Conservation (phyloP, 805 yeast species). For the Pichia insulana region DNA sequence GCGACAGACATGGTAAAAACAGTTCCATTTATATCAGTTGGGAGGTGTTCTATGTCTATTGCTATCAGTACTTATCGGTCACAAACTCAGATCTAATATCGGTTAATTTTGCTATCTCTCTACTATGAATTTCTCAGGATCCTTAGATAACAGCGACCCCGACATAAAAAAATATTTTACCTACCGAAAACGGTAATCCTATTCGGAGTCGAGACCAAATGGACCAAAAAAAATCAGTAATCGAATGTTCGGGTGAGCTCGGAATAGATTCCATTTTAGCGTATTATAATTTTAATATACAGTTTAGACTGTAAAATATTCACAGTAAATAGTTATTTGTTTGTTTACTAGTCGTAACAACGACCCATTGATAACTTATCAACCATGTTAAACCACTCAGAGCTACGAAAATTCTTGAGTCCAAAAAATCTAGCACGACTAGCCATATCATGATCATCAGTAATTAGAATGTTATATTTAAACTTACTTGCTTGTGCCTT, state of each 20-base stretch:
- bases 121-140: too few species aligned
- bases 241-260: not conserved
- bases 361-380: conserved; percentile 39
- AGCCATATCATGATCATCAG: conserved; percentile 70
- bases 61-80: too few species aligned
- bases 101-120: too few species aligned
- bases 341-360: conserved; percentile 38
- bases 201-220: not conserved
- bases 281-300: too few species aligned
- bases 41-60: too few species aligned
- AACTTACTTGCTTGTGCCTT: conserved; percentile 34
- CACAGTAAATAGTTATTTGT: too few species aligned
- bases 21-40: too few species aligned
- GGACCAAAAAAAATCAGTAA: too few species aligned
- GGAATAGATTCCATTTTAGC: too few species aligned
- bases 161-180: not conserved
- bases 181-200: not conserved
- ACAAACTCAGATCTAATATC: too few species aligned
- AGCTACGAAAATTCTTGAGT: conserved; percentile 45
- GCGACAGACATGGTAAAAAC: not conserved
- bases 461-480: conserved; percentile 52
- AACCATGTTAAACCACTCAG: conserved; percentile 48
- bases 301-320: too few species aligned
- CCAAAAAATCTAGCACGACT: conserved; percentile 53
- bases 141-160: not conserved